Conservation (phyloP, 305 asterid genomes). For the Fraxinus xanthoxyloides region DNA sequence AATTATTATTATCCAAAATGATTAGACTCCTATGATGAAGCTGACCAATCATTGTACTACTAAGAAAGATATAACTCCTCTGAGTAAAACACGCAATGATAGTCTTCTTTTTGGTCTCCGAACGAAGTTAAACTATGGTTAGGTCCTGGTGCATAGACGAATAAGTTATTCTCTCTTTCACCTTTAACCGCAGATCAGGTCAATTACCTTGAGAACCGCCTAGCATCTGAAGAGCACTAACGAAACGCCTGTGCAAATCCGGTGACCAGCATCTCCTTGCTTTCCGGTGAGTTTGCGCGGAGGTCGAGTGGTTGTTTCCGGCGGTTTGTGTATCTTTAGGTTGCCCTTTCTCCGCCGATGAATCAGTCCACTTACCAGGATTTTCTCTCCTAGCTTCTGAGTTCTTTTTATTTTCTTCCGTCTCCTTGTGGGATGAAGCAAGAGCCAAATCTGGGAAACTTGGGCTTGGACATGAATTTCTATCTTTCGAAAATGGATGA, state of each 20-base stretch:
- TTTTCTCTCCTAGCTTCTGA: slow-evolving; percentile 37
- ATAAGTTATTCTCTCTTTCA: too few relatives aligned
- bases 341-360: slow-evolving; percentile 32
- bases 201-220: slow-evolving; percentile 96
- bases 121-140: too few relatives aligned
- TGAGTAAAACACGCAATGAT: too few relatives aligned
- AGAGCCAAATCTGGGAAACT: slow-evolving; percentile 62
- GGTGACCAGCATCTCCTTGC: slow-evolving; percentile 99
- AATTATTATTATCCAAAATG: slow-evolving; percentile 21
- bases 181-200: too few relatives aligned
- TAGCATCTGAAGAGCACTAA: slow-evolving; percentile 91
- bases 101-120: too few relatives aligned
- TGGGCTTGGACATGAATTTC: slow-evolving; percentile 28
- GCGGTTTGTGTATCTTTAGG: slow-evolving; percentile 25
- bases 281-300: slow-evolving; percentile 63
- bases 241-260: slow-evolving; percentile 85
- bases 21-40: slow-evolving; percentile 1
- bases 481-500: slow-evolving; percentile 53
- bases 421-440: slow-evolving; percentile 50
- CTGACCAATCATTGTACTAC: background rate
- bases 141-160: too few relatives aligned
- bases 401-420: slow-evolving; percentile 41
- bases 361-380: slow-evolving; percentile 27
- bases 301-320: slow-evolving; percentile 14
- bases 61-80: background rate